Conservation (phyloP, 2,329 filamentous ascomycete species). For the Colletotrichum shisoi region DNA sequence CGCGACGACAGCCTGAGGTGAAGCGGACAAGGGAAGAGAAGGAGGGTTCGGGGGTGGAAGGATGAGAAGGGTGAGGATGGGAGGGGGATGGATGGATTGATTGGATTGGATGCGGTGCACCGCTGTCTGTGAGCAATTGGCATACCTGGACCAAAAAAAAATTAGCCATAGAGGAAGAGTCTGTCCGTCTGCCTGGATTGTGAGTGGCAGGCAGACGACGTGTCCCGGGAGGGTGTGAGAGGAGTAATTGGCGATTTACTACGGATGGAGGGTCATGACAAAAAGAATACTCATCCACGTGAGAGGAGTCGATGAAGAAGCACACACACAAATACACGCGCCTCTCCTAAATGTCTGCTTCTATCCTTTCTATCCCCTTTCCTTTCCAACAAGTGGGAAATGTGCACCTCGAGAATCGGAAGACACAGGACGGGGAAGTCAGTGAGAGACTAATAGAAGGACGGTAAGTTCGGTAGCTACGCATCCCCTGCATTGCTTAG, state of each 20-base stretch:
- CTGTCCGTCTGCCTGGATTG: not conserved
- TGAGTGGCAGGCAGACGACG: conserved; percentile 17
- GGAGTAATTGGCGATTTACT: conserved; percentile 10
- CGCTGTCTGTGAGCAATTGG: conserved; percentile 11
- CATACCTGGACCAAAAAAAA: not conserved
- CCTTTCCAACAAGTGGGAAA: not conserved
- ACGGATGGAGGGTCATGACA: not conserved
- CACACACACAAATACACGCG: no score
- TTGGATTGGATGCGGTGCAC: not conserved
- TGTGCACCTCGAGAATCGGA: not conserved
- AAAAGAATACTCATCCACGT: not conserved
- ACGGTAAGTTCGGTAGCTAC: not conserved
- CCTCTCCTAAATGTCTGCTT: not conserved
- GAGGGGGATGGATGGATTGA: not conserved
- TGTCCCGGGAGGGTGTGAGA: conserved; percentile 10
- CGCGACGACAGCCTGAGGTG: conserved; percentile 27
- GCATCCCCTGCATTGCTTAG: not conserved
- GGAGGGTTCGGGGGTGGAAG: conserved; percentile 7
- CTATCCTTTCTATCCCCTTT: not conserved
- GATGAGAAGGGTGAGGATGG: conserved; percentile 14
- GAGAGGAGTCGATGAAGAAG: conserved; percentile 6
- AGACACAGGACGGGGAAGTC: not conserved
- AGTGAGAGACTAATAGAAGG: not conserved
- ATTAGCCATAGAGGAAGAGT: not conserved
- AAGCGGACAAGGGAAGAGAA: not conserved